phyloP scores from a whole-genome alignment of 2,329 filamentous ascomycete species.

The Fusarium hainanense region DNA sequence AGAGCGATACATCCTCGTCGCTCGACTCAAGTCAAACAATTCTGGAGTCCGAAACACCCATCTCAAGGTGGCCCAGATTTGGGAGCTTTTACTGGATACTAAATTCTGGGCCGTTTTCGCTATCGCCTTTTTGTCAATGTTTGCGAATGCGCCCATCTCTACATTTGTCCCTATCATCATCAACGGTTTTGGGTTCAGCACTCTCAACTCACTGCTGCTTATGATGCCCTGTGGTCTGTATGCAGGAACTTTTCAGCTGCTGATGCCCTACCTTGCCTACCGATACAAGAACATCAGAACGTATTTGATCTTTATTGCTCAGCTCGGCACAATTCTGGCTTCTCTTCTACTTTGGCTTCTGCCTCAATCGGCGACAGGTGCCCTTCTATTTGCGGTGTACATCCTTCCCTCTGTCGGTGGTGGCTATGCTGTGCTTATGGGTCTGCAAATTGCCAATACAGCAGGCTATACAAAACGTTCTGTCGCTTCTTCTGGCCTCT shows the following conservation, averaged over 20 bases:
- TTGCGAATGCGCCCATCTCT: constrained; percentile 58
- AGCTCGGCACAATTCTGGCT: constrained; percentile 55
- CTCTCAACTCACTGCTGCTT: constrained; percentile 56
- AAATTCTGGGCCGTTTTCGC: constrained; percentile 56
- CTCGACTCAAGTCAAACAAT: constrained; percentile 48
- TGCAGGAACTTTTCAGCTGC: constrained; percentile 52
- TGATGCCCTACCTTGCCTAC: constrained; percentile 55
- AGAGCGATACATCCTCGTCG: constrained; percentile 47
- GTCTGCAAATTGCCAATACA: constrained; percentile 58
- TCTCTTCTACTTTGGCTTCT: constrained; percentile 35
- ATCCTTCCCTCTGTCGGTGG: constrained; percentile 59
- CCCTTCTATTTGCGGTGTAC: constrained; percentile 60
- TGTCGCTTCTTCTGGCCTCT: constrained; percentile 60
- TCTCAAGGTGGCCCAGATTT: constrained; percentile 57
- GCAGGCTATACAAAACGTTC: constrained; percentile 64
- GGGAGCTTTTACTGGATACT: constrained; percentile 49
- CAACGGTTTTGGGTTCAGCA: constrained; percentile 56
- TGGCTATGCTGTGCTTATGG: constrained; percentile 60
- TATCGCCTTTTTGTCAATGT: constrained; percentile 52
- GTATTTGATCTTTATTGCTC: constrained; percentile 54
- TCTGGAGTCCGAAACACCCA: constrained; percentile 56
- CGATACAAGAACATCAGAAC: constrained; percentile 49
- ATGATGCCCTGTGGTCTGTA: constrained; percentile 50
- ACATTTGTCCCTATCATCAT: constrained; percentile 60
- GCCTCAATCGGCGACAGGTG: constrained; percentile 47